Percentiles rank a stretch among this genome's conserved stretches.
Evolutionary conservation across 257 asterid genomes (phyloP).

Genomic region (Salvia rosmarinus): DNA sequence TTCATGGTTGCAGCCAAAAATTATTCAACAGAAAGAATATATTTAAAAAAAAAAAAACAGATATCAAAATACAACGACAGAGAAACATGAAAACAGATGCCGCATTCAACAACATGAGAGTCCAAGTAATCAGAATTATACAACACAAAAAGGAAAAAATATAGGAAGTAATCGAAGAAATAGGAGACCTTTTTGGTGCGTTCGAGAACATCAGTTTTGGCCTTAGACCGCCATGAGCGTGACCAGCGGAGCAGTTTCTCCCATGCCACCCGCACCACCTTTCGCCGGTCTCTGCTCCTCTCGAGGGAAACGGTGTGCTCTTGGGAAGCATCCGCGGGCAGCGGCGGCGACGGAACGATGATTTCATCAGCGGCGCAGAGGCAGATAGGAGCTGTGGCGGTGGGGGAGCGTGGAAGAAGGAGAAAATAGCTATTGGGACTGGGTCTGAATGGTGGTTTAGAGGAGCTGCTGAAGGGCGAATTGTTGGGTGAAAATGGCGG

Average conservation of each 20-base stretch:
- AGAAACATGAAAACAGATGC: background rate
- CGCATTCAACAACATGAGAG: background rate
- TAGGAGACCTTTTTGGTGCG: constrained; percentile 79
- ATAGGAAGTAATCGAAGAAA: background rate
- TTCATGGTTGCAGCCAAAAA: too few relatives aligned
- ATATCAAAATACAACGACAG: background rate
- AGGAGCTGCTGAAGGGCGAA: constrained; percentile 25
- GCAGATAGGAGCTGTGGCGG: constrained; percentile 37
- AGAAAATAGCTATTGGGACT: constrained; percentile 23
- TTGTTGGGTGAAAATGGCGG: constrained; percentile 47
- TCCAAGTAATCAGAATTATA: too few relatives aligned
- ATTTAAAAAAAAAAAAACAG: background rate
- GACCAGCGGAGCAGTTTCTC: constrained; percentile 95
- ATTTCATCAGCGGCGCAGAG: constrained; percentile 46
- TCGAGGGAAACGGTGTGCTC: constrained; percentile 38
- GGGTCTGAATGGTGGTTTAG: constrained; percentile 36
- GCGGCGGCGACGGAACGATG: constrained; percentile 31
- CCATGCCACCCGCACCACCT: constrained; percentile 83
- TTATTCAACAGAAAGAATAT: too few relatives aligned
- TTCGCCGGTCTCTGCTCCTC: constrained; percentile 63
- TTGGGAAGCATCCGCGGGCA: constrained; percentile 41
- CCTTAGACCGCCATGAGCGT: constrained; percentile 77
- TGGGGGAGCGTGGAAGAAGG: constrained; percentile 38
- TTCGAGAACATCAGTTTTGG: constrained; percentile 85
- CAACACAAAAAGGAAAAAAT: background rate